Evolutionary conservation across 148 eudicot genomes (phyloP), one percentile per base, ranked within the genome.

Genomic region (Oxyria digyna): DNA sequence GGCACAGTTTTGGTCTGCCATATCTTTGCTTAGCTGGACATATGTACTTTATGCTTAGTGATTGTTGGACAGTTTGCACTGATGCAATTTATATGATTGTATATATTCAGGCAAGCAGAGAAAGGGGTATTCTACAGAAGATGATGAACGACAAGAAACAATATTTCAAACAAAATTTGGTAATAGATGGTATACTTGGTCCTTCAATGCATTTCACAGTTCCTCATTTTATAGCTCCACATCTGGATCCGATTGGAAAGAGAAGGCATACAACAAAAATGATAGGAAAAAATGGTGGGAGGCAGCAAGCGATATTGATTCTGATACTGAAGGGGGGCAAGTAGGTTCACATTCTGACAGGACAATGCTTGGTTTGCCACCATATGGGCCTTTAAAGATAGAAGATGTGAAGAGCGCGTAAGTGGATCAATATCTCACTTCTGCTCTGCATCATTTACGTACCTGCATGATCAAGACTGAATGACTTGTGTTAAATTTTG

Each of bases 341-440:
- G 62, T 52, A 23, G 96, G 91, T 57, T 79, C 79, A 23, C 76
- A 71, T 52, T 78, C 87, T 66, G 98, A 93, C 27, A 83, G 98
- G 77, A 77, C 46, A 27, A 48, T 73, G 48, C 91, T 93, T 72
- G 98, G 91, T 85, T 81, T 93, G 73, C 91, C 98, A 59, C 75
- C 67, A 43, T 67, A 73, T 67, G 96, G 96, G 46, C 87, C 87
- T 69, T 71, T 93, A 62, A 83, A 79, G 77, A 82, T 87, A 67
- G 85, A 85, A 59, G 98, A 87, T 41, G 89, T 93, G 67, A 93
- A 93, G 74, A 80, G 78, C 67, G 98, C 96, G 98, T 93, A 78
- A 85, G 98, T 75, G n/a, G 45, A 40, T 31, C 48, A 10, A 14
- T 67, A 1, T 49, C 18, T 18, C 12, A 18, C 2, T 6, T 18